Evolutionary conservation across 169 alveolate species (phyloP), one percentile per base, ranked within the genome.

Genomic region (Plasmodium billcollinsi): DNA sequence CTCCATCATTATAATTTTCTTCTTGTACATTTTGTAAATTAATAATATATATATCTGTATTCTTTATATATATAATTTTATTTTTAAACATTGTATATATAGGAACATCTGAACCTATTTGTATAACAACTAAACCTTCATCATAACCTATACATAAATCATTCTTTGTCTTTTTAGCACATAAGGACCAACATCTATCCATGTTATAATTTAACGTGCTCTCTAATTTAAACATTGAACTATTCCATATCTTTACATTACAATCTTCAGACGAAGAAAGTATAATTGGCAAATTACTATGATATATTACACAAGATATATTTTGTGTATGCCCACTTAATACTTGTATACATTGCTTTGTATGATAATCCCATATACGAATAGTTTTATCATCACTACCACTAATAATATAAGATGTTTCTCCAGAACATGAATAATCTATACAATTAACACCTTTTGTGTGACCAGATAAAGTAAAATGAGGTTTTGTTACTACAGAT

Each of bases 341-440:
- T 56, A 99, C 98, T 92, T 97, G 99, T 39, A 98, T 90, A 83
- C 99, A 99, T 90, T 97, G 98, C 93, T 98, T 98, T 21, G 99
- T 98, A 91, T 98, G 98, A 88, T 98, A 99, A 88, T 99, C 99
- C 99, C 99, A 99, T 6, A 99, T 97, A 73, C 99, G 98, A 14
- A 98, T 98, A 8, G 98, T 96, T 72, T 95, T 93, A 92, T 98
- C 99, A 93, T 98, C 99, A 12, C 99, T 97, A 12, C 99, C 99
- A 20, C 99, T 96, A 26, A 98, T 97, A 50, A 98, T 86, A 93
- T 97, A 98, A 0, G 99, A 99, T 73, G 96, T 96, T 73, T 98
- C 99, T 71, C 97, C 97, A 56, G 94, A 89, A 74, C 90, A 63
- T 63, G 93, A 92, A 72, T 86, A 88, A 15, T 90, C 93, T 54